These are phyloP conservation scores for Hansenula lynferdii DNA, from an alignment of 1,139 yeast species.

Conservation along the genomic window DNA sequence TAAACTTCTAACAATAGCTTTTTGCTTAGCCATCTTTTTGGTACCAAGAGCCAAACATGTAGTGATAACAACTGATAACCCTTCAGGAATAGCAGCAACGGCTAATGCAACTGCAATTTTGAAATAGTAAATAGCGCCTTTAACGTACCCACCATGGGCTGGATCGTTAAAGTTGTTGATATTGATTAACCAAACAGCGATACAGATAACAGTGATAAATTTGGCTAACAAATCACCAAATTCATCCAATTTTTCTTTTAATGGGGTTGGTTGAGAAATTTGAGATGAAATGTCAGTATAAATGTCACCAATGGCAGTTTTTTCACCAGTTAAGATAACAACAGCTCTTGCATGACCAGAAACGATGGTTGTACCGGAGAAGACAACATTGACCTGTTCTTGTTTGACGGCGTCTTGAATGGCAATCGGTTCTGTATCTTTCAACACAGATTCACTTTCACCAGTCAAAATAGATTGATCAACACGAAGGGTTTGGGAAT, in stretches of 20 bases:
- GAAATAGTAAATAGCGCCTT: conserved; percentile 49
- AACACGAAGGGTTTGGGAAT: conserved; percentile 60
- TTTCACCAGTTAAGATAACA: conserved; percentile 59
- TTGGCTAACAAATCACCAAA: conserved; percentile 66
- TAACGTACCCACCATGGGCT: conserved; percentile 32
- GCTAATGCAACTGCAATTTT: conserved; percentile 69
- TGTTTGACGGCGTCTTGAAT: conserved; percentile 33
- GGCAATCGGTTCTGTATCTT: conserved; percentile 30
- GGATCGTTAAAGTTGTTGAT: conserved; percentile 60
- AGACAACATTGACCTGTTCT: conserved; percentile 30
- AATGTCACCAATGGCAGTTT: conserved; percentile 73
- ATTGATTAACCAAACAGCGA: conserved; percentile 78
- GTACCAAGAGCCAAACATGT: conserved; percentile 86
- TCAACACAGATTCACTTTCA: conserved; percentile 50
- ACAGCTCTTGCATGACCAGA: conserved; percentile 73
- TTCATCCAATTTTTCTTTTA: conserved; percentile 55
- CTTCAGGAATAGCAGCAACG: conserved; percentile 78
- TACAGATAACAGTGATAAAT: conserved; percentile 71
- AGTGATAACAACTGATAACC: conserved; percentile 73
- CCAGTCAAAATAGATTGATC: conserved; percentile 82
- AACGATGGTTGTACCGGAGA: conserved; percentile 64
- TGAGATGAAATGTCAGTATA: conserved; percentile 51
- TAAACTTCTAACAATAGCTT: conserved; percentile 72
- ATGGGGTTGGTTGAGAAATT: conserved; percentile 67
- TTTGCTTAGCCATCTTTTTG: conserved; percentile 66